Conservation (phyloP, 139 green algal genomes). For the Chlamydomonas asymmetrica region DNA sequence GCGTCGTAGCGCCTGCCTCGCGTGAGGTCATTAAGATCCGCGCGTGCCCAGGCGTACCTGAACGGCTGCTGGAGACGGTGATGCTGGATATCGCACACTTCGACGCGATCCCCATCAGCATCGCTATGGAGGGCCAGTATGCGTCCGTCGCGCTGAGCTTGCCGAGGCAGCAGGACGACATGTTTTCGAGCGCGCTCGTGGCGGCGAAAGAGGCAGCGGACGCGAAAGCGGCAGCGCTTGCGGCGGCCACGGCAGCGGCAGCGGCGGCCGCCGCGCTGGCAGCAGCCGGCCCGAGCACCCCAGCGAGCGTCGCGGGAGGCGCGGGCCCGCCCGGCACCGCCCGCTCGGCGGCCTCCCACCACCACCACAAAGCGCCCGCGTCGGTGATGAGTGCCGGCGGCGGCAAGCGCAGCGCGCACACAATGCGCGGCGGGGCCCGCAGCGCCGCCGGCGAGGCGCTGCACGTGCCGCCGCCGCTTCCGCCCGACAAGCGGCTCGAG, state of each 20-base stretch:
- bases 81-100: constrained; percentile 79
- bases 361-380: too few species aligned
- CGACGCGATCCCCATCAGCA: constrained; percentile 62
- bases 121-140: constrained; percentile 72
- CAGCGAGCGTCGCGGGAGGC: too few species aligned
- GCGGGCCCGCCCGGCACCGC: too few species aligned
- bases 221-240: not conserved
- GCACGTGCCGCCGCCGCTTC: constrained; percentile 19
- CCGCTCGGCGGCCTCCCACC: too few species aligned
- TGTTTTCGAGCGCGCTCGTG: constrained; percentile 40
- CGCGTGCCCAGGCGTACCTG: constrained; percentile 62
- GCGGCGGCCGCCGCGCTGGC: not conserved
- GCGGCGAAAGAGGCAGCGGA: constrained; percentile 9
- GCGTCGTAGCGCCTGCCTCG: constrained; percentile 47
- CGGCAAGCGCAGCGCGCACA: not conserved
- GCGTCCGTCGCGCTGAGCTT: constrained; percentile 55
- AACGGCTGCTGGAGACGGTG: constrained; percentile 66
- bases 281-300: not conserved
- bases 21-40: constrained; percentile 61
- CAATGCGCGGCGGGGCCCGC: constrained; percentile 5
- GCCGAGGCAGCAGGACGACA: constrained; percentile 50
- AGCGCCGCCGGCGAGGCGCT: not conserved
- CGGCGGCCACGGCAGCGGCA: not conserved
- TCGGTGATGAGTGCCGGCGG: too few species aligned
- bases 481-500: constrained; percentile 49